phyloP scores from a whole-genome alignment of 192 early-diverging fungal genomes.

The Gigaspora rosea region DNA sequence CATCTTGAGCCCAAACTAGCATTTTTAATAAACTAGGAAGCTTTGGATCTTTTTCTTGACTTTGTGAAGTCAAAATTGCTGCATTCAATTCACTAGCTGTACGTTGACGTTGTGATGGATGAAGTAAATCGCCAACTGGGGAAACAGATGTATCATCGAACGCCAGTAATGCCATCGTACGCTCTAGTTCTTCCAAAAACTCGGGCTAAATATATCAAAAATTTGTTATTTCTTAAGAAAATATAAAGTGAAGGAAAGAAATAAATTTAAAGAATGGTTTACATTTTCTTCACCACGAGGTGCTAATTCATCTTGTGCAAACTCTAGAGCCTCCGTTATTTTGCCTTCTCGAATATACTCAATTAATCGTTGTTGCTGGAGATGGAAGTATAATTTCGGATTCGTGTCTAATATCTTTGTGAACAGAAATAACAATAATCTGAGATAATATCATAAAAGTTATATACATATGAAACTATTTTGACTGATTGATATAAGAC shows the following conservation, averaged over 20 bases:
- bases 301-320: constrained; percentile 97
- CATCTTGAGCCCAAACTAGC: constrained; percentile 92
- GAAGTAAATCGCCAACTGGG: constrained; percentile 85
- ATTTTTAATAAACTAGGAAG: constrained; percentile 87
- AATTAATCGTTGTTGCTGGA: constrained; percentile 97
- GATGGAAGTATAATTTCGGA: constrained; percentile 90
- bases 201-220: constrained; percentile 64
- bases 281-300: constrained; percentile 97
- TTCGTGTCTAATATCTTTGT: constrained; percentile 89
- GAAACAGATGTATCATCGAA: constrained; percentile 76
- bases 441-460: background rate
- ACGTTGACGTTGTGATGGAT: constrained; percentile 87
- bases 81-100: constrained; percentile 94
- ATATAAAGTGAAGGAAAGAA: background rate
- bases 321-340: constrained; percentile 84
- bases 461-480: background rate
- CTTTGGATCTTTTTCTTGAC: constrained; percentile 93
- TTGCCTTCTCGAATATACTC: constrained; percentile 87
- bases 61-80: constrained; percentile 86
- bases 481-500: background rate
- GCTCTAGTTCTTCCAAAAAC: constrained; percentile 91
- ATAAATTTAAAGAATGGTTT: background rate
- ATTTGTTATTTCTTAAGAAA: background rate
- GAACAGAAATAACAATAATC: constrained; percentile 29
- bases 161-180: constrained; percentile 95